Conservation (phyloP, 345 rosid genomes). For the Anacardium occidentale region DNA sequence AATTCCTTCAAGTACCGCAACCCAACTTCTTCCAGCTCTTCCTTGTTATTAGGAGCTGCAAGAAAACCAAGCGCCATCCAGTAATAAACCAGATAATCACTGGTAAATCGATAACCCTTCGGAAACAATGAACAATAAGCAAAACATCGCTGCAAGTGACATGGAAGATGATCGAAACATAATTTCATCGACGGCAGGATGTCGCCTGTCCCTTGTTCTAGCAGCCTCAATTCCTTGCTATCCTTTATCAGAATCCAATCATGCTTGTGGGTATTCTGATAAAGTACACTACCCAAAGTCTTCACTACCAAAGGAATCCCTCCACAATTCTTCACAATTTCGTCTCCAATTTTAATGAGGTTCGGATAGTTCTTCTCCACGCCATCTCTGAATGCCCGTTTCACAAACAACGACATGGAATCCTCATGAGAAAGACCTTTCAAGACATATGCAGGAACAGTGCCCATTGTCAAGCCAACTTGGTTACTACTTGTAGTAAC, state of each 20-base stretch:
- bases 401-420: background rate
- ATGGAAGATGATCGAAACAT: background rate
- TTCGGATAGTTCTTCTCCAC: background rate
- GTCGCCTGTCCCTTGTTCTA: background rate
- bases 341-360: background rate
- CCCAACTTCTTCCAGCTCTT: background rate
- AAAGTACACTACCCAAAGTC: slow-evolving; percentile 9
- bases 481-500: background rate
- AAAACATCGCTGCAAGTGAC: background rate
- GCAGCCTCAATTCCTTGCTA: background rate
- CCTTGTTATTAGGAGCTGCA: too few species aligned
- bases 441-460: background rate
- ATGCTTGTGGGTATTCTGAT: background rate
- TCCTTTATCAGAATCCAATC: background rate
- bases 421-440: background rate
- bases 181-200: background rate
- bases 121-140: background rate
- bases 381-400: background rate
- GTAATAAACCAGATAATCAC: background rate
- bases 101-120: too few species aligned
- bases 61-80: background rate
- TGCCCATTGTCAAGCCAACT: background rate
- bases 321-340: background rate
- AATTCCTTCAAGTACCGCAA: background rate
- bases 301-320: background rate